Evolutionary conservation across 768 basidiomycete species (phyloP).

Genomic region (Paxillus involutus): DNA sequence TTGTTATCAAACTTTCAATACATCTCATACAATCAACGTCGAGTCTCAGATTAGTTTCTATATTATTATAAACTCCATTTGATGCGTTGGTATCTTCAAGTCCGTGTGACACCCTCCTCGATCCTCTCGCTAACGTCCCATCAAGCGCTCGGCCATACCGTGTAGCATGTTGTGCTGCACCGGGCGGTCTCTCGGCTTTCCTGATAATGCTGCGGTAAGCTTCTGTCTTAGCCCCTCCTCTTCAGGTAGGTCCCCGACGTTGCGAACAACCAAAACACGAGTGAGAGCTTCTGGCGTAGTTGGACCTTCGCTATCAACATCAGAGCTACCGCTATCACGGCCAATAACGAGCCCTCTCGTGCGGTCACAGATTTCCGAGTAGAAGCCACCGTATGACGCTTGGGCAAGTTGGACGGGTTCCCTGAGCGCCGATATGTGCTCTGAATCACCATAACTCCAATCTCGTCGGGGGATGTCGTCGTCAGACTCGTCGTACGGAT

Average conservation of each 20-base stretch:
- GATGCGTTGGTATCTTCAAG: neutral
- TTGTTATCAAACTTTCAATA: neutral
- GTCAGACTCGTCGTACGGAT: neutral
- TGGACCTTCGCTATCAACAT: constrained; percentile 40
- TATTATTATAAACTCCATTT: neutral
- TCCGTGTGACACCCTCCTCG: neutral
- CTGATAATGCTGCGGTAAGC: neutral
- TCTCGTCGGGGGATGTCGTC: constrained; percentile 1
- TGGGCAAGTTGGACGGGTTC: neutral
- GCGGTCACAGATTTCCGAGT: neutral
- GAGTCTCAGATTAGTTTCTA: neutral
- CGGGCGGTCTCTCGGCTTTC: neutral
- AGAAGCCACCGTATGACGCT: neutral
- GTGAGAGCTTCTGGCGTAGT: constrained; percentile 48
- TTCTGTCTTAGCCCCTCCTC: constrained; percentile 24
- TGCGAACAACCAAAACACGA: constrained; percentile 37
- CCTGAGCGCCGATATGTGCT: neutral
- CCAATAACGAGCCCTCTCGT: neutral
- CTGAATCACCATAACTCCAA: neutral
- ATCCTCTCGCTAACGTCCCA: neutral
- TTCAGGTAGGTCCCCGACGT: constrained; percentile 43
- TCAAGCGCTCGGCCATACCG: neutral
- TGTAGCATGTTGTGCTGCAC: neutral
- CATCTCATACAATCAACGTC: neutral
- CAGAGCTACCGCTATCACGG: neutral